Conservation (phyloP, 331 rosid genomes). For the Telfairia occidentalis region DNA sequence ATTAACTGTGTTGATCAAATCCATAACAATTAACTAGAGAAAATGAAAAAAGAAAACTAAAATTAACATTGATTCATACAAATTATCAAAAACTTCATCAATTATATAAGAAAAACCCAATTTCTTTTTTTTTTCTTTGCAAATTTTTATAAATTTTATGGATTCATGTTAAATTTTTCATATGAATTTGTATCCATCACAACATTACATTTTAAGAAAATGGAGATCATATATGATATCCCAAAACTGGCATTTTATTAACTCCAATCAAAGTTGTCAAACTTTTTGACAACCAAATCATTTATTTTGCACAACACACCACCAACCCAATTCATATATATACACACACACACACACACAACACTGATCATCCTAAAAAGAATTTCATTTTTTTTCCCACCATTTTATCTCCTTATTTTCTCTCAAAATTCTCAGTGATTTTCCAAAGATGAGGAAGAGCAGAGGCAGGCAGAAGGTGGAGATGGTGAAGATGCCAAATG, state of each 20-base stretch:
- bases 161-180: not conserved
- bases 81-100: not conserved
- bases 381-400: not conserved
- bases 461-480: conserved; percentile 85
- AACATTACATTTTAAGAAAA: not conserved
- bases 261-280: conserved; percentile 6
- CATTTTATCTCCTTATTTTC: not conserved
- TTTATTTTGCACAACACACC: conserved; percentile 6
- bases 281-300: conserved; percentile 14
- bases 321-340: not conserved
- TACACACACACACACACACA: not conserved
- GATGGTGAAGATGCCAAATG: conserved; percentile 65
- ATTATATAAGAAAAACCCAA: not conserved
- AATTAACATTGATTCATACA: not conserved
- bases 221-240: conserved; percentile 15
- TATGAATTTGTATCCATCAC: not conserved
- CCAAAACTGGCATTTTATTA: conserved; percentile 20
- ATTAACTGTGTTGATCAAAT: not conserved
- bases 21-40: not conserved
- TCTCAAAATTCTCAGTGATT: not conserved
- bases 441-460: conserved; percentile 35
- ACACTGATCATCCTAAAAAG: not conserved
- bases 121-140: not conserved
- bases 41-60: not conserved
- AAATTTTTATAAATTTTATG: not conserved